These are phyloP conservation scores for Epichloe typhina DNA, from an alignment of 2,329 filamentous ascomycete genomes.

Conservation along the genomic window DNA sequence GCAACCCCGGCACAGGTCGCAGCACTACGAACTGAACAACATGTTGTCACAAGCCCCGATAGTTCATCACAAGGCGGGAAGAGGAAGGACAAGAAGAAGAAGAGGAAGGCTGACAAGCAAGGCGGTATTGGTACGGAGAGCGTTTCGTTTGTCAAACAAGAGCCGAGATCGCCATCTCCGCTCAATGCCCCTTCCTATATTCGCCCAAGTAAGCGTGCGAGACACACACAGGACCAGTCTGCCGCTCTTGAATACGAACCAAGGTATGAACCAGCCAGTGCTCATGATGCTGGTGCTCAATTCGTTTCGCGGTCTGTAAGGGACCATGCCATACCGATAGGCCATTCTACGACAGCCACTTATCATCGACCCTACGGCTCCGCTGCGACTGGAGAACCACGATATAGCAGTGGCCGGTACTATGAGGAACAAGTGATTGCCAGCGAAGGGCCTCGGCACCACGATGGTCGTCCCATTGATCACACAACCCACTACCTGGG, in stretches of 20 bases:
- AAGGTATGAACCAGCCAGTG: slow-evolving; percentile 27
- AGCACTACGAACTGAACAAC: slow-evolving; percentile 39
- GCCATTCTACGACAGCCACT: neutral
- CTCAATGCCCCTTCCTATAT: slow-evolving; percentile 37
- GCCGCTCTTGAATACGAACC: slow-evolving; percentile 22
- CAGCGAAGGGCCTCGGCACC: slow-evolving; percentile 19
- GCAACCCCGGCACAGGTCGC: slow-evolving; percentile 38
- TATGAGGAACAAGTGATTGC: slow-evolving; percentile 18
- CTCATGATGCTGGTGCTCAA: slow-evolving; percentile 22
- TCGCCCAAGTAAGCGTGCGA: slow-evolving; percentile 44
- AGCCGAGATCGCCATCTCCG: slow-evolving; percentile 52
- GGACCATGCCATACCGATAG: slow-evolving; percentile 14
- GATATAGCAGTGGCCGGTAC: slow-evolving; percentile 20
- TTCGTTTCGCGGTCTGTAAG: slow-evolving; percentile 17
- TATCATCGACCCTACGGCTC: slow-evolving; percentile 11
- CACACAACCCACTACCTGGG: slow-evolving; percentile 22
- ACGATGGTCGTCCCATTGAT: slow-evolving; percentile 22
- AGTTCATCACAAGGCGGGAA: slow-evolving; percentile 44
- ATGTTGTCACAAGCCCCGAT: slow-evolving; percentile 41
- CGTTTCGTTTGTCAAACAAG: slow-evolving; percentile 47
- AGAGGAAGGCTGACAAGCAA: slow-evolving; percentile 37
- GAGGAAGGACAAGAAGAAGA: slow-evolving; percentile 39
- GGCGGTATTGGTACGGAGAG: slow-evolving; percentile 31
- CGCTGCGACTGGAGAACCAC: slow-evolving; percentile 14
- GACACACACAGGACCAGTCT: slow-evolving; percentile 30